Percentiles rank a stretch among this genome's conserved stretches.
phyloP scores from a whole-genome alignment of 1,139 yeast genomes.

The Protomyces lactucae-debilis region DNA sequence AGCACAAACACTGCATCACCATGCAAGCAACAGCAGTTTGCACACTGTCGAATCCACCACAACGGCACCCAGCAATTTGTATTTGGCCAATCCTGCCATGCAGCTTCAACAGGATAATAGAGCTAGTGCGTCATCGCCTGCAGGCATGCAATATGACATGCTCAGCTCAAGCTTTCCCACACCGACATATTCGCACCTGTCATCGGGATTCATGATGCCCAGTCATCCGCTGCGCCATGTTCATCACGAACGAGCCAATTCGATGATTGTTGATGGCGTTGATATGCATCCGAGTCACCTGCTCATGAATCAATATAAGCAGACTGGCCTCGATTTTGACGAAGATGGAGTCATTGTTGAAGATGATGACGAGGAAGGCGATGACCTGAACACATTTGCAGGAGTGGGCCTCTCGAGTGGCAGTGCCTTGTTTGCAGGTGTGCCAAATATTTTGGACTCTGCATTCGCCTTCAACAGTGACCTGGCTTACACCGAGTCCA shows the following conservation, averaged over 20 bases:
- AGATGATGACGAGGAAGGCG: background rate
- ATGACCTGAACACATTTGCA: background rate
- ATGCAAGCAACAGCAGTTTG: background rate
- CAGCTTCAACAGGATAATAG: background rate
- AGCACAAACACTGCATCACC: background rate
- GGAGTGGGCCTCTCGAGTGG: background rate
- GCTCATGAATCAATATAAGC: background rate
- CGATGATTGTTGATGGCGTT: background rate
- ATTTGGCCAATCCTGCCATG: background rate
- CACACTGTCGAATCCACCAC: background rate
- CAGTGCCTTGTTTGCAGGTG: background rate
- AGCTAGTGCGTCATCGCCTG: too few species aligned
- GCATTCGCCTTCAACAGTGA: background rate
- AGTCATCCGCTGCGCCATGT: background rate
- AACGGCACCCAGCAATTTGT: background rate
- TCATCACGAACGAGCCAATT: background rate
- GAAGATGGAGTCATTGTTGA: background rate
- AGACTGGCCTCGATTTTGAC: background rate
- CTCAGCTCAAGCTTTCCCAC: background rate
- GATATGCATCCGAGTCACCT: background rate
- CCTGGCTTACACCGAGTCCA: background rate
- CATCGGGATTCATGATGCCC: background rate
- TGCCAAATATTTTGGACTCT: background rate
- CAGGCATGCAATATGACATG: background rate
- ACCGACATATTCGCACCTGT: background rate